Base-by-base conservation (phyloP, 495 filamentous ascomycete species). In the Hypoxylon rickii region DNA sequence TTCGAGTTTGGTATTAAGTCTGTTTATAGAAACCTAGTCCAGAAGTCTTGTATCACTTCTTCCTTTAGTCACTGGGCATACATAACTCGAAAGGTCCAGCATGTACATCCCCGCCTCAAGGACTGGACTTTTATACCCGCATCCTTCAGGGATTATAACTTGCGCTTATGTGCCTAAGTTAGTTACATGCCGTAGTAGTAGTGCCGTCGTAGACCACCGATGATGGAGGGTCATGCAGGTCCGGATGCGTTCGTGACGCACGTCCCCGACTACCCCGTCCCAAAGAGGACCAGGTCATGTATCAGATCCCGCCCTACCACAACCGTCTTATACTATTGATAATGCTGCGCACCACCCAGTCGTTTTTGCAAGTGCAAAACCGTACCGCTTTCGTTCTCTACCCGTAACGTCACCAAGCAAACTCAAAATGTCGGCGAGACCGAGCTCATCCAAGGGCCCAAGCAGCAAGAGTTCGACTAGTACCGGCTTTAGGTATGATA, bases 281-380 rank as follows among this genome's bases (percentile, higher is more conserved):
- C 63, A 58, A 58, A 61, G 34, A 57, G 65, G 68, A 74, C 62
- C 69, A 13, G 74, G 66, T 61, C 44, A 39, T 75, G 74, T 78
- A 66, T 77, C 75, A 77, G 73, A 70, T 67, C 58, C 61, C 61
- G 53, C 66, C 61, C 56, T 72, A 72, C 73, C 62, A 54, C 44
- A 54, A 33, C 38, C 45, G 33, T 64, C 52, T 63, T 61, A 61
- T 66, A 64, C 53, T 53, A 29, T 29, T 29, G 21, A 44, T 32
- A 44, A 44, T 38, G 52, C 38, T 51, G 51, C 55, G 49, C 55
- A 22, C 44, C 55, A 29, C 56, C 38, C 47, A 32, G 29, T 40
- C 18, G 43, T 22, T 44, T 55, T 54, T 43, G 46, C 29, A 44
- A 54, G 55, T 48, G 58, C 47, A 57, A 70, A 69, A 48, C 69